Evolutionary conservation across 495 filamentous ascomycete species (phyloP).

Genomic region (Melanomma pulvis-pyrius): DNA sequence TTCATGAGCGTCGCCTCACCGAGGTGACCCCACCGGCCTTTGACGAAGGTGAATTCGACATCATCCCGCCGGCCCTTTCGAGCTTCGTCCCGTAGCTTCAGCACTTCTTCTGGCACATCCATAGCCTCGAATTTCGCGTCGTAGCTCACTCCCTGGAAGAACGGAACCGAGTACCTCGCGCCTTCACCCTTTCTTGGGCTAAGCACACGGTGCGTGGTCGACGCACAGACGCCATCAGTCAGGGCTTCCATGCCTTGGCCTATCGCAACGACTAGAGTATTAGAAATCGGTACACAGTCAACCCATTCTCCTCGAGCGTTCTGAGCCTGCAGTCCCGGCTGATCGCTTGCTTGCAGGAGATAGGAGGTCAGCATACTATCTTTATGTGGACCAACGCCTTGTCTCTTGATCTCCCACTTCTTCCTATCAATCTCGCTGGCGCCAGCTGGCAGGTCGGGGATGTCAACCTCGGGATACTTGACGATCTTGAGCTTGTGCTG

Average conservation of each 20-base stretch:
- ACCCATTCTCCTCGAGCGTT: slow-evolving; percentile 84
- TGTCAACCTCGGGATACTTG: slow-evolving; percentile 73
- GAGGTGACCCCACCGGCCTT: slow-evolving; percentile 65
- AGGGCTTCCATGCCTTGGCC: slow-evolving; percentile 91
- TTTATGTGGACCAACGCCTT: slow-evolving; percentile 92
- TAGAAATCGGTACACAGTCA: slow-evolving; percentile 63
- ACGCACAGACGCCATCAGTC: slow-evolving; percentile 82
- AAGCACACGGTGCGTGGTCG: slow-evolving; percentile 81
- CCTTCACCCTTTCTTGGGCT: slow-evolving; percentile 64
- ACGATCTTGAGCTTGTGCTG: slow-evolving; percentile 94
- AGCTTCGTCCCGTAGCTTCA: slow-evolving; percentile 57
- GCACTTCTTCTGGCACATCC: slow-evolving; percentile 68
- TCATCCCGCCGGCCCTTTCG: slow-evolving; percentile 61
- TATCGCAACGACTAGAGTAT: slow-evolving; percentile 81
- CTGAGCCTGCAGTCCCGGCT: slow-evolving; percentile 84
- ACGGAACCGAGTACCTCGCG: slow-evolving; percentile 80
- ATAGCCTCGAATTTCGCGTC: slow-evolving; percentile 80
- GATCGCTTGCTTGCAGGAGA: slow-evolving; percentile 80
- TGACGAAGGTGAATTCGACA: slow-evolving; percentile 79
- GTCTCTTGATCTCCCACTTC: slow-evolving; percentile 55
- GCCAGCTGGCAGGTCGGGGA: slow-evolving; percentile 45
- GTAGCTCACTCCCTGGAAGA: slow-evolving; percentile 88
- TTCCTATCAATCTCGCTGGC: slow-evolving; percentile 31
- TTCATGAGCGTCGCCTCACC: slow-evolving; percentile 83
- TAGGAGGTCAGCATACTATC: slow-evolving; percentile 88